Evolutionary conservation across 1,284 basidiomycete species (phyloP).

Genomic region (Moniliella sp.): DNA sequence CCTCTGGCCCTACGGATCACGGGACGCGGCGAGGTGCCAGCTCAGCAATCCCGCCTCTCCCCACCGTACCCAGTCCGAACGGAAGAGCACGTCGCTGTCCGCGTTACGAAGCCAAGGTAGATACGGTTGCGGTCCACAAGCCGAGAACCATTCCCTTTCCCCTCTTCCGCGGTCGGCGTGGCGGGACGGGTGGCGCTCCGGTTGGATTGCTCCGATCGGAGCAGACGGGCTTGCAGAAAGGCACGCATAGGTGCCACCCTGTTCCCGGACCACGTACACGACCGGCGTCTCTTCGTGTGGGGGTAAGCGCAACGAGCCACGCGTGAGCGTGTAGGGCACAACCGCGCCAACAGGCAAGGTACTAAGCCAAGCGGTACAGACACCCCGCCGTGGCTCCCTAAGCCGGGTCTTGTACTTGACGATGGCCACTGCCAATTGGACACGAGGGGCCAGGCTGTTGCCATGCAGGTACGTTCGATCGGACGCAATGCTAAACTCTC

Average conservation of each 20-base stretch:
- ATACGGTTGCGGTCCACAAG: too few species aligned
- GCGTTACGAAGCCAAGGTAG: slow-evolving; percentile 68
- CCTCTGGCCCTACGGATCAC: too few species aligned
- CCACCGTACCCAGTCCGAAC: slow-evolving; percentile 45
- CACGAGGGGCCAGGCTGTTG: too few species aligned
- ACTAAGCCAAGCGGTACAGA: slow-evolving; percentile 62
- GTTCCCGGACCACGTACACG: slow-evolving; percentile 82
- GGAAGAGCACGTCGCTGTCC: slow-evolving; percentile 57
- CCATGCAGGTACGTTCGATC: too few species aligned
- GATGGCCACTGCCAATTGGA: slow-evolving; percentile 72
- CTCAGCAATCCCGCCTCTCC: slow-evolving; percentile 35
- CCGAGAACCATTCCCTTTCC: too few species aligned
- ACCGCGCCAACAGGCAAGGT: slow-evolving; percentile 35
- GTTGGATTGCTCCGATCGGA: too few species aligned
- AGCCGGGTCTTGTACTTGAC: slow-evolving; percentile 72
- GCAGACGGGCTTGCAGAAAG: too few species aligned
- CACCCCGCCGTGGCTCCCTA: slow-evolving; percentile 54
- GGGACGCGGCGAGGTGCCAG: slow-evolving; percentile 45
- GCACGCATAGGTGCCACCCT: slow-evolving; percentile 79
- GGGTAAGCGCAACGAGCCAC: slow-evolving; percentile 50
- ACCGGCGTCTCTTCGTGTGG: slow-evolving; percentile 7
- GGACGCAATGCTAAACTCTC: slow-evolving; percentile 75
- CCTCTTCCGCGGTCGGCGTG: too few species aligned
- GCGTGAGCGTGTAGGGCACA: slow-evolving; percentile 45
- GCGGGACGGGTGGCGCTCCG: too few species aligned